Conservation (phyloP, 2,329 filamentous ascomycete species). For the Colletotrichum sp. region DNA sequence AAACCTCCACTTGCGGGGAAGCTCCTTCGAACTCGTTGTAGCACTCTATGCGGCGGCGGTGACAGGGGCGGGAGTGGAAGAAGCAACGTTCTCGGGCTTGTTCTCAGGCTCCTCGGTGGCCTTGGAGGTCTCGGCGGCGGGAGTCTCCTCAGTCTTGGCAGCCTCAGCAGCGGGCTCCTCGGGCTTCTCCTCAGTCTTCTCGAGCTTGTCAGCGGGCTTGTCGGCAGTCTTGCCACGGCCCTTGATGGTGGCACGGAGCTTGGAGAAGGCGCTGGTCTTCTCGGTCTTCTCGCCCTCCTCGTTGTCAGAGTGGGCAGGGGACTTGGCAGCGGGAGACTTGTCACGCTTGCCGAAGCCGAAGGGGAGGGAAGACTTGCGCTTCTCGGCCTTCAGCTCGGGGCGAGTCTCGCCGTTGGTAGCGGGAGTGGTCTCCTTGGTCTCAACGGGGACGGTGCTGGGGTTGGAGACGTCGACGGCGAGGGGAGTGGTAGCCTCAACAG, state of each 20-base stretch:
- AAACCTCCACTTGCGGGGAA: neutral
- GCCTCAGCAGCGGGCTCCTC: conserved; percentile 33
- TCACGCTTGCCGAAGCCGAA: conserved; percentile 75
- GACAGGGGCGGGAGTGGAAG: conserved; percentile 48
- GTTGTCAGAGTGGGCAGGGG: conserved; percentile 51
- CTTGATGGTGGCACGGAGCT: conserved; percentile 64
- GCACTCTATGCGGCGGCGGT: conserved; percentile 55
- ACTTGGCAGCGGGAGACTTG: conserved; percentile 50
- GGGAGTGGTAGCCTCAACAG: conserved; percentile 61
- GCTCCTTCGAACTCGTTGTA: neutral
- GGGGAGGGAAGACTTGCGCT: conserved; percentile 79
- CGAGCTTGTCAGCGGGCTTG: conserved; percentile 38
- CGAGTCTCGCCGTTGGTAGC: conserved; percentile 58
- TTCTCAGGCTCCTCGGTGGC: conserved; percentile 41
- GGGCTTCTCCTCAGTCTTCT: conserved; percentile 23
- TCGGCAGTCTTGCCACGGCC: conserved; percentile 43
- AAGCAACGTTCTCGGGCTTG: conserved; percentile 45
- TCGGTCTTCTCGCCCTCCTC: conserved; percentile 66
- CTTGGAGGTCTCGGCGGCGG: conserved; percentile 31
- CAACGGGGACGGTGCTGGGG: conserved; percentile 50
- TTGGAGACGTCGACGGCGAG: conserved; percentile 59
- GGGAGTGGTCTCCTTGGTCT: conserved; percentile 48
- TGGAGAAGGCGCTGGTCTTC: conserved; percentile 62
- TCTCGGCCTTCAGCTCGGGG: conserved; percentile 72
- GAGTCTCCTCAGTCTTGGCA: conserved; percentile 27